Evolutionary conservation across 208 protist genomes (phyloP).

Genomic region (Porcisia deanei): DNA sequence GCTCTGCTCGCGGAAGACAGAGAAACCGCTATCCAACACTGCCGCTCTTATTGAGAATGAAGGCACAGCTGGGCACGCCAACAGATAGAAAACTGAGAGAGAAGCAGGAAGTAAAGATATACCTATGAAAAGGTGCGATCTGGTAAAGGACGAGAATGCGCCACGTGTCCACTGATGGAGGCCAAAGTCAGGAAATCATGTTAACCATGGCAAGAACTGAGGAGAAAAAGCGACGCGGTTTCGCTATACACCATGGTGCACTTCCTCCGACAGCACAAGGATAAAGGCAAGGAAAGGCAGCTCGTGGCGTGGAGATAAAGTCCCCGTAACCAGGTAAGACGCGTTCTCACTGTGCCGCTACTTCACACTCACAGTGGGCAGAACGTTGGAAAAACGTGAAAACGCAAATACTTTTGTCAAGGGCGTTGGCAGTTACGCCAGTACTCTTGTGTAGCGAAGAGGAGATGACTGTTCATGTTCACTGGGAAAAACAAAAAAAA

Average conservation of each 20-base stretch:
- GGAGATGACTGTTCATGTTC: no score
- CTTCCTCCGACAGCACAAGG: not conserved
- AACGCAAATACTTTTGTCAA: no score
- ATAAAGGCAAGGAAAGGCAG: not conserved
- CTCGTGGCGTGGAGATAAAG: no score
- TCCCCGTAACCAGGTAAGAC: no score
- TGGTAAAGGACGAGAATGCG: not conserved
- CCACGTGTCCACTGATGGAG: not conserved
- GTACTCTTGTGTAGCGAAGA: no score
- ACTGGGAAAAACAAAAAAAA: no score
- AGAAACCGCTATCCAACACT: not conserved
- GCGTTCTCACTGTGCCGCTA: no score
- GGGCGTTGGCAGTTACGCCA: no score
- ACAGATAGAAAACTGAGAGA: not conserved
- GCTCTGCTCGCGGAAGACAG: not conserved
- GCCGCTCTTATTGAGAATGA: constrained; percentile 6
- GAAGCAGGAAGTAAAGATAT: not conserved
- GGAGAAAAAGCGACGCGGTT: no score
- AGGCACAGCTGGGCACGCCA: not conserved
- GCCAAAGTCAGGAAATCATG: not conserved
- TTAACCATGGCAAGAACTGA: no score
- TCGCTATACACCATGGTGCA: not conserved
- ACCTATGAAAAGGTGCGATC: not conserved
- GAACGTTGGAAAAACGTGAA: no score
- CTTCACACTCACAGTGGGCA: no score